phyloP scores from a whole-genome alignment of 169 alveolate species.

The Plasmodium inui region DNA sequence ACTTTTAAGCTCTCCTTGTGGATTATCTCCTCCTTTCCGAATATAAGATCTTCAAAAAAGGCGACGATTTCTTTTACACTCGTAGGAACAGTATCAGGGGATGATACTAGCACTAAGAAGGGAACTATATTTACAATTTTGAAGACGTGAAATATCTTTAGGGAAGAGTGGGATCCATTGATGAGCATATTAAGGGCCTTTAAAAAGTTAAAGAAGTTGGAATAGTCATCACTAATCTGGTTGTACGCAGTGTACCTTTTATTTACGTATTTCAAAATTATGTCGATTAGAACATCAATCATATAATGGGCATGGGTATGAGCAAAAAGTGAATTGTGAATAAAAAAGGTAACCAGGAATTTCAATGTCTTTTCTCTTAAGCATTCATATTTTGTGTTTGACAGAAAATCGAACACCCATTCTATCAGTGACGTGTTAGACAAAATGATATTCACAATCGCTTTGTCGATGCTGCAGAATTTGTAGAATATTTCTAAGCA shows the following conservation, averaged over 20 bases:
- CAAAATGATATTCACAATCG: constrained; percentile 50
- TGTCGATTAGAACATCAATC: constrained; percentile 57
- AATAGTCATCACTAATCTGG: constrained; percentile 12
- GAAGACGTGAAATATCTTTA: constrained; percentile 45
- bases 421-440: constrained; percentile 62
- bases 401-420: constrained; percentile 61
- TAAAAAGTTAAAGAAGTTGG: constrained; percentile 32
- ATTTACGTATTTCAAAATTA: constrained; percentile 66
- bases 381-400: constrained; percentile 70
- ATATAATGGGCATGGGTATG: constrained; percentile 65
- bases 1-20: not conserved
- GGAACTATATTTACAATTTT: constrained; percentile 44
- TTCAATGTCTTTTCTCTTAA: constrained; percentile 64
- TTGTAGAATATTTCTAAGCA: constrained; percentile 61
- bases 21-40: not conserved
- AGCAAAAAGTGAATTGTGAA: constrained; percentile 61
- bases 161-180: constrained; percentile 17
- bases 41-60: constrained; percentile 34
- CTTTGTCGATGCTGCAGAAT: constrained; percentile 51
- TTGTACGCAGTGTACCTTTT: not conserved
- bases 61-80: constrained; percentile 18
- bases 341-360: constrained; percentile 60
- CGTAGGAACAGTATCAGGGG: constrained; percentile 40
- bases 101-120: constrained; percentile 6
- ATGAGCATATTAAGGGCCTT: constrained; percentile 67